Conservation (phyloP, 129 eudicot genomes). For the Apium graveolens region DNA sequence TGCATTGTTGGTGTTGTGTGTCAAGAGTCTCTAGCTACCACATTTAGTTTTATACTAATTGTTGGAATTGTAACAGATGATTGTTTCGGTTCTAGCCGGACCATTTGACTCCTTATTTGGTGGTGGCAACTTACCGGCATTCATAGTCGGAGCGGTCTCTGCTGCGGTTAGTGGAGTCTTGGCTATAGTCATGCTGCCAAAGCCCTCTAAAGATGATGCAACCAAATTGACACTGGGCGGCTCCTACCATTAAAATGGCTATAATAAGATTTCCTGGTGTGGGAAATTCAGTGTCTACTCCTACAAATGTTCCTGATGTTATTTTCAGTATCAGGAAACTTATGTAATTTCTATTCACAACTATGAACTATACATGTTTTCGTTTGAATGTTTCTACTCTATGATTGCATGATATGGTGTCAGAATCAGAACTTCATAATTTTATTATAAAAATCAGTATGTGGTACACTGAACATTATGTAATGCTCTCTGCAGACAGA, state of each 20-base stretch:
- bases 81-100: constrained; percentile 58
- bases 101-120: constrained; percentile 66
- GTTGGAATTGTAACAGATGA: constrained; percentile 34
- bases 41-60: no score
- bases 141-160: constrained; percentile 55
- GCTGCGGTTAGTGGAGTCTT: constrained; percentile 48
- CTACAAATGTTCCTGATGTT: background rate
- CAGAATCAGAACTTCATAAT: no score
- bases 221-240: background rate
- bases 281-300: background rate
- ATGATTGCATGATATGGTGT: no score
- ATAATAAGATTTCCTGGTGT: background rate
- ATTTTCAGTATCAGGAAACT: no score
- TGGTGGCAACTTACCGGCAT: constrained; percentile 75
- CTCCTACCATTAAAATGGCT: background rate
- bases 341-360: no score
- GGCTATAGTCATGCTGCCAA: constrained; percentile 43
- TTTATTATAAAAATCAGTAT: no score
- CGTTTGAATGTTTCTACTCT: no score
- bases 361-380: no score
- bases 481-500: no score
- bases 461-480: no score
- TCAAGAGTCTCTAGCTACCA: no score
- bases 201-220: constrained; percentile 30
- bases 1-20: background rate